Conservation (phyloP, 345 rosid genomes). For the Salix brachista region DNA sequence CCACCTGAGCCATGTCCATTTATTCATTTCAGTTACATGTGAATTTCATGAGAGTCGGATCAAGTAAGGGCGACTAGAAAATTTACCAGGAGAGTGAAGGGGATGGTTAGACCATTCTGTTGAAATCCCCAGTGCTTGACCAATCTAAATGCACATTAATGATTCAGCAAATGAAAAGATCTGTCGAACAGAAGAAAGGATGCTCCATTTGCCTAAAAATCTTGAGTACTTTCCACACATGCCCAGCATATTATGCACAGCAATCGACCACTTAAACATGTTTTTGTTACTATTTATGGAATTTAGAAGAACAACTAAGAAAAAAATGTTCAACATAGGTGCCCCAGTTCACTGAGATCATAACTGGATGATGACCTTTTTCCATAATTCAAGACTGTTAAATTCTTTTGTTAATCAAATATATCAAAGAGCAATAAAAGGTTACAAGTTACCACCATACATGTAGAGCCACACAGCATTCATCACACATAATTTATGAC, state of each 20-base stretch:
- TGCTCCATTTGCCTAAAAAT: neutral
- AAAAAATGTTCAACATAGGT: too few relatives aligned
- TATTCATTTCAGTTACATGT: neutral
- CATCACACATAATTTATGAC: neutral
- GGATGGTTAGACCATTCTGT: conserved; percentile 89
- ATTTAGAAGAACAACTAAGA: too few relatives aligned
- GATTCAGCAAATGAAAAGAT: neutral
- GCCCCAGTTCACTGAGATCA: too few relatives aligned
- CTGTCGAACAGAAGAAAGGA: neutral
- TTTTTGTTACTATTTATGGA: too few relatives aligned
- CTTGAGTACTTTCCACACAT: neutral
- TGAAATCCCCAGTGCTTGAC: conserved; percentile 91
- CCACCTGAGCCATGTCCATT: conserved; percentile 51
- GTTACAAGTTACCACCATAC: too few relatives aligned
- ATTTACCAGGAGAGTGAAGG: conserved; percentile 71
- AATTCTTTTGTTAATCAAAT: too few relatives aligned
- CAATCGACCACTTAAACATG: too few relatives aligned
- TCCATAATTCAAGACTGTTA: too few relatives aligned
- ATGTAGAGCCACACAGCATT: neutral
- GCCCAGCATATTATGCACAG: too few relatives aligned
- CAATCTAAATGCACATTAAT: conserved; percentile 41
- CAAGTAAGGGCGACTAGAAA: neutral
- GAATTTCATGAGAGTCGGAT: conserved; percentile 2
- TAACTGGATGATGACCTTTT: too few relatives aligned
- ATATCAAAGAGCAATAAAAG: too few relatives aligned